These are phyloP conservation scores for Thielaviopsis euricoi DNA, from an alignment of 2,329 filamentous ascomycete species.

Conservation along the genomic window DNA sequence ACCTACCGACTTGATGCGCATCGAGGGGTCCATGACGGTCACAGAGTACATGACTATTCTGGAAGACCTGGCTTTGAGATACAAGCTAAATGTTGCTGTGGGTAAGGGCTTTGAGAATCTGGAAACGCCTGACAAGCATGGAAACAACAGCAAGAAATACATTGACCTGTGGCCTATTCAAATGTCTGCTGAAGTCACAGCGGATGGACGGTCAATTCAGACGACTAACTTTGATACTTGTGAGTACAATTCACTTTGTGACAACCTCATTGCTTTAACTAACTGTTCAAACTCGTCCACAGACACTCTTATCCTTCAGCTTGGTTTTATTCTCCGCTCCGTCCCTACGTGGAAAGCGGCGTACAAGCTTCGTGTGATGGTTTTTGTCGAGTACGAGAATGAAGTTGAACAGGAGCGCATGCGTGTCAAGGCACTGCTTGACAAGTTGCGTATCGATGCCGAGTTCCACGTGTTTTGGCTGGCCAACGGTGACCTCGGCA, in stretches of 20 bases:
- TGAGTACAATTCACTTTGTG: slow-evolving; percentile 22
- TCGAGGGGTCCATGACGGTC: slow-evolving; percentile 50
- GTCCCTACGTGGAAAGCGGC: slow-evolving; percentile 64
- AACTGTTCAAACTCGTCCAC: slow-evolving; percentile 10
- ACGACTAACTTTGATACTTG: slow-evolving; percentile 90
- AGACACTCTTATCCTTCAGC: slow-evolving; percentile 67
- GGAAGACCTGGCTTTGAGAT: slow-evolving; percentile 61
- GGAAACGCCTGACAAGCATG: slow-evolving; percentile 48
- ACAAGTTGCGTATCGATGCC: slow-evolving; percentile 68
- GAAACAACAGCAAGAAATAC: slow-evolving; percentile 50
- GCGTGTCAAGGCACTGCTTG: slow-evolving; percentile 55
- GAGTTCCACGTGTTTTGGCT: slow-evolving; percentile 69
- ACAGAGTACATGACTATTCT: slow-evolving; percentile 67
- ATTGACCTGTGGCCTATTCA: slow-evolving; percentile 88
- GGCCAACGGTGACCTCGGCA: slow-evolving; percentile 52
- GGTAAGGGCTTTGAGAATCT: slow-evolving; percentile 66
- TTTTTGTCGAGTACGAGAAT: slow-evolving; percentile 78
- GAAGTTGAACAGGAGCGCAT: slow-evolving; percentile 66
- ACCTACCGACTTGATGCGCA: slow-evolving; percentile 53
- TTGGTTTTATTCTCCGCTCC: slow-evolving; percentile 70
- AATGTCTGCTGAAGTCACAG: slow-evolving; percentile 70
- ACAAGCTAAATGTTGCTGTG: slow-evolving; percentile 72
- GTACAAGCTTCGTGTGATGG: slow-evolving; percentile 59
- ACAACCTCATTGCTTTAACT: slow-evolving; percentile 3
- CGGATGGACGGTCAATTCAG: slow-evolving; percentile 49